A percentile compares a stretch with the other conserved stretches of the same genome.
Evolutionary conservation across 768 basidiomycete genomes (phyloP).

Genomic region (Amylocystis lapponica): DNA sequence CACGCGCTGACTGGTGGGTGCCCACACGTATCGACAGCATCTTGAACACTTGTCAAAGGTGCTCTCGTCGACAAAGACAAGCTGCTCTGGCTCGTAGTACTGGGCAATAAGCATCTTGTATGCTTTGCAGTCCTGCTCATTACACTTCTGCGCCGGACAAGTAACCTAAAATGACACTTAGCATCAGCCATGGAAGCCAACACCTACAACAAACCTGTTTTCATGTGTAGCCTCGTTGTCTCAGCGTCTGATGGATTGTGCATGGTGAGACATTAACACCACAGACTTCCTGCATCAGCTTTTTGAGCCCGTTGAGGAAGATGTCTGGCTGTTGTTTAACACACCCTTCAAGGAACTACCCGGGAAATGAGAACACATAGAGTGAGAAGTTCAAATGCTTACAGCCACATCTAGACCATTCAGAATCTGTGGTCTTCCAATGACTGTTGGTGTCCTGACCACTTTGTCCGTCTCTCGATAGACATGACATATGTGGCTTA

Average conservation of each 20-base stretch:
- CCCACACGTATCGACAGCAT: slow-evolving; percentile 22
- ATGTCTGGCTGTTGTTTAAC: slow-evolving; percentile 23
- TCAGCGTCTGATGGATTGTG: slow-evolving; percentile 22
- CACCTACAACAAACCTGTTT: slow-evolving; percentile 21
- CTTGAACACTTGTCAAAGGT: slow-evolving; percentile 24
- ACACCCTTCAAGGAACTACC: slow-evolving; percentile 14
- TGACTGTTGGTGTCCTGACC: too few species aligned
- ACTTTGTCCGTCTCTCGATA: too few species aligned
- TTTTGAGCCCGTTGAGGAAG: slow-evolving; percentile 25
- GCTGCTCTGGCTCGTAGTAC: slow-evolving; percentile 13
- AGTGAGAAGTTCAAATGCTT: too few species aligned
- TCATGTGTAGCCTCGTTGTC: slow-evolving; percentile 18
- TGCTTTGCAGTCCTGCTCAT: slow-evolving; percentile 5
- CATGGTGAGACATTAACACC: slow-evolving; percentile 15
- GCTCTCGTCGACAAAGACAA: slow-evolving; percentile 32
- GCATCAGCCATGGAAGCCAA: neutral
- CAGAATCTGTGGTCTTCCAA: neutral
- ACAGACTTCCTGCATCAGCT: slow-evolving; percentile 12
- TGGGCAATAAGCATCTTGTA: slow-evolving; percentile 8
- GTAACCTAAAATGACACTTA: slow-evolving; percentile 6
- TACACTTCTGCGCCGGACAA: slow-evolving; percentile 10
- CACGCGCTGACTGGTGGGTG: slow-evolving; percentile 17
- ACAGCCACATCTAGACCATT: neutral
- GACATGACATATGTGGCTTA: too few species aligned
- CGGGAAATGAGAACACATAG: too few species aligned